phyloP scores from a whole-genome alignment of 768 basidiomycete genomes.

The Tephrocybe sp. region DNA sequence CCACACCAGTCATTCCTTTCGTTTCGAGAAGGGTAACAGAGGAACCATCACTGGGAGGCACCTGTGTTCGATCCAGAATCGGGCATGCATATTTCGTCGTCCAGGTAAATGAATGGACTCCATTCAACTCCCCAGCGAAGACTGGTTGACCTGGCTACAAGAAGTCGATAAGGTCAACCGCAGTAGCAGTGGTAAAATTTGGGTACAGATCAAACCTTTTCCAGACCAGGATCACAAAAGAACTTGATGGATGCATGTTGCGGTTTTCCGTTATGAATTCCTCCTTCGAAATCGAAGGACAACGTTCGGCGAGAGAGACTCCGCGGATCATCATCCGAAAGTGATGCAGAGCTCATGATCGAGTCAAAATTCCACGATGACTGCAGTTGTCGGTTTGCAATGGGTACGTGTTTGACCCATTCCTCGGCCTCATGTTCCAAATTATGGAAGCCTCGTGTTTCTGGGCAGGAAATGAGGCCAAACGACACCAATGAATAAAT shows the following conservation, averaged over 20 bases:
- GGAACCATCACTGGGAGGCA: not conserved
- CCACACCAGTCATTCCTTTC: slow-evolving; percentile 9
- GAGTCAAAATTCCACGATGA: slow-evolving; percentile 4
- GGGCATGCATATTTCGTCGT: slow-evolving; percentile 28
- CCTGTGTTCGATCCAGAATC: not conserved
- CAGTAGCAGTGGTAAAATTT: not conserved
- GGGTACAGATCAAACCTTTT: not conserved
- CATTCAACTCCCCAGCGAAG: slow-evolving; percentile 16
- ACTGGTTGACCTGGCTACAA: slow-evolving; percentile 11
- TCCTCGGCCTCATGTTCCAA: slow-evolving; percentile 9
- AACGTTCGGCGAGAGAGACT: not conserved
- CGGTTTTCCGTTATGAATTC: not conserved
- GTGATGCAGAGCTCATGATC: slow-evolving; percentile 2
- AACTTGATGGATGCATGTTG: slow-evolving; percentile 9
- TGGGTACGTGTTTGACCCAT: not conserved
- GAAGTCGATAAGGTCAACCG: not conserved
- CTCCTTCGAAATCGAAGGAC: slow-evolving; percentile 7
- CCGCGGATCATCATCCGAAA: too few species aligned
- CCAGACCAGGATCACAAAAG: slow-evolving; percentile 6
- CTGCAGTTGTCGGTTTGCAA: slow-evolving; percentile 10
- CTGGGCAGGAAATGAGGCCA: too few species aligned
- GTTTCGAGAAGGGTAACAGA: not conserved
- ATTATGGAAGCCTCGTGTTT: slow-evolving; percentile 13
- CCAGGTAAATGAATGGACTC: slow-evolving; percentile 24
- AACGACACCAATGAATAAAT: too few species aligned